Base-by-base conservation (phyloP, 495 filamentous ascomycete species). In the Lindgomyces ingoldianus region DNA sequence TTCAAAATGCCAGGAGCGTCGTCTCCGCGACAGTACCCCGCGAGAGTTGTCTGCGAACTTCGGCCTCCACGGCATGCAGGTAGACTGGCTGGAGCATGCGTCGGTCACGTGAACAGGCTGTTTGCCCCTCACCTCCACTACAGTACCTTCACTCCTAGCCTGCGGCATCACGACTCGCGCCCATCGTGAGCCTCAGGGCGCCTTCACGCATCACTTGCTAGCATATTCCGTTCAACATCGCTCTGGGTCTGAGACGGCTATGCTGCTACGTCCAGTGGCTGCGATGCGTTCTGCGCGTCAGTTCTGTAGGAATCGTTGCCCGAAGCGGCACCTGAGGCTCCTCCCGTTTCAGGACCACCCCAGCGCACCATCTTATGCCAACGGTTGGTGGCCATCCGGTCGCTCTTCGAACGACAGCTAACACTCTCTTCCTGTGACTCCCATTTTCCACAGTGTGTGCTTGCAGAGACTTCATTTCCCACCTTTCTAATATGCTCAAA, bases 271-370 rank as follows among this genome's bases (percentile, higher is more conserved):
- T 47, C 18, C 42, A 47, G 47, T 27, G 49, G 29, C 22, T 51
- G 54, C 65, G 60, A 68, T 52, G 65, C 65, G 22, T 60, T 42
- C 61, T 29, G 67, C 67, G 67, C 67, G 42, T 69, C 67, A 69
- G 49, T 19, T 69, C 54, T 53, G 67, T 69, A 25, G 57, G 61
- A 53, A 60, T 64, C 60, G 55, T 48, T 64, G 49, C 65, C 60
- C 47, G 30, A 69, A 54, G 55, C 55, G 60, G 65, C 54, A 57
- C 45, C 47, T 67, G 64, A 67, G 18, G 64, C 64, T 29, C 41
- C 45, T 41, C 44, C 29, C 26, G 66, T 69, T 69, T 69, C 66
- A 69, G 53, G 16, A 53, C 25, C 47, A n/a, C 36, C 22, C 64
- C n/a, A 67, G 41, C 50, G 25, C 48, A 46, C 33, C 52, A 33